Evolutionary conservation across 192 early-diverging fungal genomes (phyloP).

Genomic region (Phycomyces blakesleeanus): DNA sequence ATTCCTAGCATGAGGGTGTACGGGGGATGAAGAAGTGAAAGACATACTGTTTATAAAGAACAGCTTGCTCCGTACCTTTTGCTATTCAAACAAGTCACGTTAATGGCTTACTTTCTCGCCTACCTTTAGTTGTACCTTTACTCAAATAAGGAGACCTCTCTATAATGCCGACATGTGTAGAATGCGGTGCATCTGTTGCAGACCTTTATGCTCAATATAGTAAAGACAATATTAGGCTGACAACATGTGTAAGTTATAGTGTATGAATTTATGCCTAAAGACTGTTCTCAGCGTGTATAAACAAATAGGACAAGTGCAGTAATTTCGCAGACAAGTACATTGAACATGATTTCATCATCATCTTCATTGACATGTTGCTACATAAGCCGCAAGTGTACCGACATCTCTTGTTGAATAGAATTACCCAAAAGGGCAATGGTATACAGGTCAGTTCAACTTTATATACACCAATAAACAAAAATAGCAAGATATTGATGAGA

Average conservation of each 20-base stretch:
- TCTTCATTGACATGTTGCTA: constrained; percentile 90
- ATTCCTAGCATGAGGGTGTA: neutral
- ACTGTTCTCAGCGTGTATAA: neutral
- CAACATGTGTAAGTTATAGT: constrained; percentile 64
- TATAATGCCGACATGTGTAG: constrained; percentile 68
- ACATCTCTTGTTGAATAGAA: constrained; percentile 81
- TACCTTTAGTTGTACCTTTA: neutral
- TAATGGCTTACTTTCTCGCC: neutral
- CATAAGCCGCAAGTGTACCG: constrained; percentile 84
- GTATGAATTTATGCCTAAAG: neutral
- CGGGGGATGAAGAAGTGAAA: neutral
- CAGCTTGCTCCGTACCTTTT: neutral
- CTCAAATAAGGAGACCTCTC: neutral
- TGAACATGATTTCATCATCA: constrained; percentile 82
- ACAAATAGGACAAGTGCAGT: constrained; percentile 59
- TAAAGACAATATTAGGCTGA: constrained; percentile 77
- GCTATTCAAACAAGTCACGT: neutral
- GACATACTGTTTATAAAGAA: neutral
- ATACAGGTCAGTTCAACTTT: constrained; percentile 9
- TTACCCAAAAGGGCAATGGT: constrained; percentile 40
- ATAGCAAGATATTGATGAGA: constrained; percentile 19
- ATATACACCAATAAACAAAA: too few relatives aligned
- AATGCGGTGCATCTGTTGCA: constrained; percentile 66
- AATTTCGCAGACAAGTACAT: constrained; percentile 90
- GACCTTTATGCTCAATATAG: constrained; percentile 81